These are phyloP conservation scores for Rosellinia necatrix DNA, from an alignment of 2,329 filamentous ascomycete genomes.

Conservation along the genomic window DNA sequence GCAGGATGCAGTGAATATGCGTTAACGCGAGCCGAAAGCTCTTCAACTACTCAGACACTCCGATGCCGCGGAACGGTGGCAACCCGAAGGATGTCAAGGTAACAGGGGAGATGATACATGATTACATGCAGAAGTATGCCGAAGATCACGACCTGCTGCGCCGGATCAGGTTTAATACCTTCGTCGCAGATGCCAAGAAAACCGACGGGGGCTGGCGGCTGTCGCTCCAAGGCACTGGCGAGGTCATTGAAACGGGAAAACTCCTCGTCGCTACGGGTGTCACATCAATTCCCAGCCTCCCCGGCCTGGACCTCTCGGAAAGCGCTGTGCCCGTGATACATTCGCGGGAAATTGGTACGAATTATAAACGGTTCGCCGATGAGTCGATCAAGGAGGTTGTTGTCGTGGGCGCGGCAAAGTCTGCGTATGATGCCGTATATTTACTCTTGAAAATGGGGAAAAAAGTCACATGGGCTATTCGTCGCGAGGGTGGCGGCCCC, in stretches of 20 bases:
- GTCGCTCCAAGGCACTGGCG: constrained; percentile 21
- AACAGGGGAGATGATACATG: constrained; percentile 37
- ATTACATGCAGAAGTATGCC: constrained; percentile 36
- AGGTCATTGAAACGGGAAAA: constrained; percentile 34
- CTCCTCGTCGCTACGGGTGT: constrained; percentile 41
- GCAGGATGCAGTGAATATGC: background rate
- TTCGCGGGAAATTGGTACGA: constrained; percentile 30
- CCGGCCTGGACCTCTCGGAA: constrained; percentile 25
- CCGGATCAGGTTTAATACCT: constrained; percentile 35
- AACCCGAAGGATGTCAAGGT: constrained; percentile 30
- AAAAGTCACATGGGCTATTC: constrained; percentile 37
- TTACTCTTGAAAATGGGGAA: constrained; percentile 34
- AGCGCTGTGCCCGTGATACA: constrained; percentile 32
- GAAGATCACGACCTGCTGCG: constrained; percentile 35
- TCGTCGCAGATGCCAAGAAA: constrained; percentile 29
- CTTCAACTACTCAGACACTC: constrained; percentile 35
- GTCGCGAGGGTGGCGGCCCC: constrained; percentile 32
- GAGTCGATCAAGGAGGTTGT: constrained; percentile 24
- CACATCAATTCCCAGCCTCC: constrained; percentile 37
- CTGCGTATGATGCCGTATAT: constrained; percentile 36
- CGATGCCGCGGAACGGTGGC: constrained; percentile 31
- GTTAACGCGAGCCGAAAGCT: constrained; percentile 27
- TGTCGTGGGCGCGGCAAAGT: constrained; percentile 37
- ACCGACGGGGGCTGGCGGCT: constrained; percentile 27
- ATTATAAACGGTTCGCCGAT: constrained; percentile 23